phyloP scores from a whole-genome alignment of 2,329 filamentous ascomycete genomes.

The Aspergillus alliaceus region DNA sequence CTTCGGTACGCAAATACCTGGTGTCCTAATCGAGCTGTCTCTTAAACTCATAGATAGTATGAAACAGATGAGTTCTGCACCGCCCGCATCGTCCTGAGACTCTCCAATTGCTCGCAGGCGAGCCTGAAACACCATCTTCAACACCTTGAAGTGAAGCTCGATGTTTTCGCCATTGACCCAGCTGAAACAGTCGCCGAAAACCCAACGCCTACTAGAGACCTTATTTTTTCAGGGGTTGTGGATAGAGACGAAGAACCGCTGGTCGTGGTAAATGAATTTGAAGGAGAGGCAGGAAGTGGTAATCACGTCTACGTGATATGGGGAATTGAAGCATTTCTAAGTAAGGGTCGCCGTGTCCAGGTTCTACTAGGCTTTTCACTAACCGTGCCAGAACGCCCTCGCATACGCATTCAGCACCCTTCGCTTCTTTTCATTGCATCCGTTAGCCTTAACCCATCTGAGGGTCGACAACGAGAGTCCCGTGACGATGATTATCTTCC shows the following conservation, averaged over 20 bases:
- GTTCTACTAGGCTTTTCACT: neutral
- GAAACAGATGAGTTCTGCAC: constrained; percentile 55
- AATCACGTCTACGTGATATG: constrained; percentile 47
- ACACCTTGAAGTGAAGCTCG: constrained; percentile 51
- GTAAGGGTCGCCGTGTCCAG: constrained; percentile 27
- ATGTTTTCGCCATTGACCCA: constrained; percentile 48
- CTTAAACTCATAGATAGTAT: constrained; percentile 51
- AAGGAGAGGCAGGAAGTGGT: constrained; percentile 37
- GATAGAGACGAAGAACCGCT: constrained; percentile 43
- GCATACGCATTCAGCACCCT: constrained; percentile 56
- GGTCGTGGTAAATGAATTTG: constrained; percentile 45
- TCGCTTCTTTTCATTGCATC: constrained; percentile 56
- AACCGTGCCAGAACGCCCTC: constrained; percentile 38
- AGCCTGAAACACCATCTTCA: constrained; percentile 50
- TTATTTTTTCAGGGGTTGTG: constrained; percentile 44
- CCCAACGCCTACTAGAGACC: constrained; percentile 35
- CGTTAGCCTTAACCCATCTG: constrained; percentile 46
- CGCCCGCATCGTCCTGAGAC: constrained; percentile 52
- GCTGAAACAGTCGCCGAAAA: constrained; percentile 44
- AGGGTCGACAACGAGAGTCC: constrained; percentile 35
- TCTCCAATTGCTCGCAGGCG: constrained; percentile 50
- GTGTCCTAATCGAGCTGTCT: constrained; percentile 24
- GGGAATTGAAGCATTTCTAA: constrained; percentile 44
- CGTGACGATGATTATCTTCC: constrained; percentile 54
- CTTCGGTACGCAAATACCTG: constrained; percentile 43